Evolutionary conservation across 1,139 yeast genomes (phyloP).

Genomic region (Scheffersomyces insectosa): DNA sequence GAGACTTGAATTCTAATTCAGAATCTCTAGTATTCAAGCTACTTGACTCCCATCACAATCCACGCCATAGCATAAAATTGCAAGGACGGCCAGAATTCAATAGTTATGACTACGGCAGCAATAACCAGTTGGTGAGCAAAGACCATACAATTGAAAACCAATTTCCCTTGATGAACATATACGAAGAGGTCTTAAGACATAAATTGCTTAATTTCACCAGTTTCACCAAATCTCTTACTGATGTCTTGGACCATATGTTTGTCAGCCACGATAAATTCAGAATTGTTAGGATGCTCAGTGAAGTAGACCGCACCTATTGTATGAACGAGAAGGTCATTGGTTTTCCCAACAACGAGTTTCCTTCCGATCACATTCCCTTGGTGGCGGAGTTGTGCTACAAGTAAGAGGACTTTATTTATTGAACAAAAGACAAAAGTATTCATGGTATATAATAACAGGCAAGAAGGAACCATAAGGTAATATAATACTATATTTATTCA

Average conservation of each 20-base stretch:
- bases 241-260: constrained; percentile 57
- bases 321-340: constrained; percentile 21
- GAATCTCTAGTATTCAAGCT: constrained; percentile 49
- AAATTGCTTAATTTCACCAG: constrained; percentile 45
- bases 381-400: constrained; percentile 11
- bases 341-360: constrained; percentile 43
- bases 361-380: constrained; percentile 46
- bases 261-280: constrained; percentile 1
- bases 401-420: background rate
- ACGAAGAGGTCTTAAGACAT: constrained; percentile 1
- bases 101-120: constrained; percentile 33
- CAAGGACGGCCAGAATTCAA: constrained; percentile 23
- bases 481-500: too few relatives aligned
- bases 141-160: constrained; percentile 20
- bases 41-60: constrained; percentile 32
- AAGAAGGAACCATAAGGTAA: too few relatives aligned
- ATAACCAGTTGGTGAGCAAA: constrained; percentile 22
- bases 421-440: background rate
- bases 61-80: constrained; percentile 20
- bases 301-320: constrained; percentile 21
- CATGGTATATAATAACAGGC: too few relatives aligned
- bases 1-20: constrained; percentile 57
- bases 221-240: constrained; percentile 49
- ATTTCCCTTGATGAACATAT: constrained; percentile 13
- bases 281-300: constrained; percentile 16